Evolutionary conservation across 345 rosid species (phyloP).

Genomic region (Salix caprea): DNA sequence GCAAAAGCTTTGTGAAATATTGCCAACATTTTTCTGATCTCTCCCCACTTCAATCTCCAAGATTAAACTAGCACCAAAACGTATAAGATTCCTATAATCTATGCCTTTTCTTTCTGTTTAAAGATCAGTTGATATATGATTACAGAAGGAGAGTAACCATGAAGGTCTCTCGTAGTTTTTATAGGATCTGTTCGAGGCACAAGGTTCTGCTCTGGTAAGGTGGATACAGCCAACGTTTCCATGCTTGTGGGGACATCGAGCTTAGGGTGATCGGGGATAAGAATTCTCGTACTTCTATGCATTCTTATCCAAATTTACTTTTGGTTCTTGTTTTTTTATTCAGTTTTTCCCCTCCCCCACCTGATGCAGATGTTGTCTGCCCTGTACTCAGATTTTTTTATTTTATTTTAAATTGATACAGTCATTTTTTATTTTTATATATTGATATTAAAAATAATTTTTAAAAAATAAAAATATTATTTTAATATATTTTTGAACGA

Average conservation of each 20-base stretch:
- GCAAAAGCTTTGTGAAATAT: conserved; percentile 30
- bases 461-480: too few species aligned
- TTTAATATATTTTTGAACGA: too few species aligned
- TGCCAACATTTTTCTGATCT: conserved; percentile 16
- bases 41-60: background rate
- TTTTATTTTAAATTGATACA: too few species aligned
- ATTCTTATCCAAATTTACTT: background rate
- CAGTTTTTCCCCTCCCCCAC: background rate
- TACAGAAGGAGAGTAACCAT: background rate
- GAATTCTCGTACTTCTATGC: conserved; percentile 5
- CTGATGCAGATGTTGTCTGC: background rate
- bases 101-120: background rate
- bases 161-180: background rate
- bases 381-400: too few species aligned
- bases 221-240: background rate
- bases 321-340: background rate
- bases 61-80: background rate
- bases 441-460: too few species aligned
- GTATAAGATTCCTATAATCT: background rate
- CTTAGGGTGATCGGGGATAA: conserved; percentile 4
- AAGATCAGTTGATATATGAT: background rate
- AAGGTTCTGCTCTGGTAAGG: background rate
- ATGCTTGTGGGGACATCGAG: background rate
- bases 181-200: background rate
- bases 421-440: too few species aligned